These are phyloP conservation scores for Gracilaria gracilis DNA, from an alignment of 23 red algal species.

Conservation along the genomic window DNA sequence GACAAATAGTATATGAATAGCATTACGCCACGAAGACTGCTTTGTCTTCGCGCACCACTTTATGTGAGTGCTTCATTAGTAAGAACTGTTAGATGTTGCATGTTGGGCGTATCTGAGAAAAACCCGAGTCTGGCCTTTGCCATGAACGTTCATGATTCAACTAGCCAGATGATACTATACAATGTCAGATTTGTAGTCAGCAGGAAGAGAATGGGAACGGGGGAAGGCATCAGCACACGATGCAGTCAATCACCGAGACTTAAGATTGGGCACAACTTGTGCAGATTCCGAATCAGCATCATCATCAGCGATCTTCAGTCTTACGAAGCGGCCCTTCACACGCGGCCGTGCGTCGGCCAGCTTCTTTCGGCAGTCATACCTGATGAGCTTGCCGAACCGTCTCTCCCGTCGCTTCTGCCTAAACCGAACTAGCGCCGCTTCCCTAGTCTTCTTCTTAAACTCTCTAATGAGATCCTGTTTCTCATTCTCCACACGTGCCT, in stretches of 20 bases:
- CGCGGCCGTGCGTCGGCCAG: conserved; percentile 87
- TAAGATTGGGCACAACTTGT: conserved; percentile 49
- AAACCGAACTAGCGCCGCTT: conserved; percentile 92
- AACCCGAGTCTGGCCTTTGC: background rate
- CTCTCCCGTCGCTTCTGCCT: conserved; percentile 90
- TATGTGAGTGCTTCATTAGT: conserved; percentile 1
- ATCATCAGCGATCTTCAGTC: conserved; percentile 44
- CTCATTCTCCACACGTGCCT: conserved; percentile 72
- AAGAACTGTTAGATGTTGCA: conserved; percentile 28
- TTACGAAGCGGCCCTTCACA: conserved; percentile 89
- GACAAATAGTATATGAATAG: no score
- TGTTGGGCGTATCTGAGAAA: background rate
- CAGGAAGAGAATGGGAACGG: background rate
- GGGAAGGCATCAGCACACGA: no score
- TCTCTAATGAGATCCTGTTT: conserved; percentile 83
- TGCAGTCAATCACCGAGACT: background rate
- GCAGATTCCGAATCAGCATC: conserved; percentile 43
- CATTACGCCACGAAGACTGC: background rate
- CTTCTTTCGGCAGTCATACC: conserved; percentile 89
- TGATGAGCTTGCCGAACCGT: conserved; percentile 86
- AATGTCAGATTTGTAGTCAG: conserved; percentile 27
- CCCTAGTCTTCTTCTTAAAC: conserved; percentile 94
- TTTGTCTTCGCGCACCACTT: background rate
- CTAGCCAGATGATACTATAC: conserved; percentile 19
- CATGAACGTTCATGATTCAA: background rate